Conservation (phyloP, 164 flowering plant genomes). For the Magnolia changhungtana region DNA sequence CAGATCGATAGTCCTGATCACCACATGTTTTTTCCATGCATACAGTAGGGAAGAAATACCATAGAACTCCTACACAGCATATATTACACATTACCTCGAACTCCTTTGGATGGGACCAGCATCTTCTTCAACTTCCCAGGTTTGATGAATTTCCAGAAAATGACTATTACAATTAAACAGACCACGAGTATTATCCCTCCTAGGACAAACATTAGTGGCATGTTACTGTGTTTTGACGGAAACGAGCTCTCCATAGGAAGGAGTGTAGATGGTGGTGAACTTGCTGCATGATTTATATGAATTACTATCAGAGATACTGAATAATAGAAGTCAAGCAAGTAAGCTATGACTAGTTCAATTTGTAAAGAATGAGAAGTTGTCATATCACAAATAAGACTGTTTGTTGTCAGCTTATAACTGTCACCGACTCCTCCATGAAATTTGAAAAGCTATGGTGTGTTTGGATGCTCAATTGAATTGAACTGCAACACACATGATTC, state of each 20-base stretch:
- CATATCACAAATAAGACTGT: neutral
- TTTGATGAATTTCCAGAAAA: conserved; percentile 33
- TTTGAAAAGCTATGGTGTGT: neutral
- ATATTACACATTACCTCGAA: conserved; percentile 22
- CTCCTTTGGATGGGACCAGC: conserved; percentile 9
- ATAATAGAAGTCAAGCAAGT: neutral
- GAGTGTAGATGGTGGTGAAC: conserved; percentile 18
- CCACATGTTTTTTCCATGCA: no score
- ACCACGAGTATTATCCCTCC: conserved; percentile 36
- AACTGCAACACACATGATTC: no score
- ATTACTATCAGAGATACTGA: neutral
- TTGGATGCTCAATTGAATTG: no score
- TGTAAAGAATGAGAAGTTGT: neutral
- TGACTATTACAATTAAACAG: conserved; percentile 31
- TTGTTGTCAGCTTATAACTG: neutral
- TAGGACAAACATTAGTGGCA: conserved; percentile 39
- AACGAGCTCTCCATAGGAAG: conserved; percentile 4
- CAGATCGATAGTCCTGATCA: no score
- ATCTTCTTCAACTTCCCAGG: conserved; percentile 22
- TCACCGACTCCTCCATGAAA: neutral
- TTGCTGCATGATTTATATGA: conserved; percentile 10
- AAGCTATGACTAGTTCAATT: neutral
- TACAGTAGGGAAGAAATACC: no score
- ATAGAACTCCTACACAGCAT: no score
- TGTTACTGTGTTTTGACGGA: conserved; percentile 2